Evolutionary conservation across 2,329 filamentous ascomycete genomes (phyloP).

Genomic region (Paecilomyces formosus): DNA sequence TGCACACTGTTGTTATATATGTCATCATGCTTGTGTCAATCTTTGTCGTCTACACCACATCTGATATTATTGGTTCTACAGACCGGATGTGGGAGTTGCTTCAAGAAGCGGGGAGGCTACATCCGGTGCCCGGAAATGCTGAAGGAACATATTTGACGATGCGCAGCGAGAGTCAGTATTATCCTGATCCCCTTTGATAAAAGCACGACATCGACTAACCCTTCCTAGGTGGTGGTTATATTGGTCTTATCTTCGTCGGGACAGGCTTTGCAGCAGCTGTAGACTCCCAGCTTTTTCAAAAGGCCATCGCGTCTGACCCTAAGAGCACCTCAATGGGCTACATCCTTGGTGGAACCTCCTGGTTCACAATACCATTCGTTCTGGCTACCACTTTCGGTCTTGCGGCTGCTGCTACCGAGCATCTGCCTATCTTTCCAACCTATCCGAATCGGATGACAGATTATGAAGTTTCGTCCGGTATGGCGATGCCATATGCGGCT

Average conservation of each 20-base stretch:
- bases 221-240: neutral
- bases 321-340: constrained; percentile 12
- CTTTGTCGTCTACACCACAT: neutral
- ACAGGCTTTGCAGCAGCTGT: constrained; percentile 13
- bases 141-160: constrained; percentile 8
- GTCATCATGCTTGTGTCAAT: neutral
- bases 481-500: constrained; percentile 22
- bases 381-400: constrained; percentile 18
- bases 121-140: constrained; percentile 15
- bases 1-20: neutral
- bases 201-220: neutral
- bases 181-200: neutral
- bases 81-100: constrained; percentile 18
- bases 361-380: constrained; percentile 19
- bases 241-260: constrained; percentile 11
- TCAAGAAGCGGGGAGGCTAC: constrained; percentile 8
- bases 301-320: constrained; percentile 18
- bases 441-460: constrained; percentile 13
- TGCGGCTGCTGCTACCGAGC: constrained; percentile 15
- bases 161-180: neutral
- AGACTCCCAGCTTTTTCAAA: constrained; percentile 15
- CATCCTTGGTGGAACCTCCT: constrained; percentile 13
- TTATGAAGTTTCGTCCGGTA: constrained; percentile 8
- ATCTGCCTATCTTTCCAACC: constrained; percentile 1
- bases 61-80: constrained; percentile 11